Conservation (phyloP, 345 rosid species). For the Sonneratia alba region DNA sequence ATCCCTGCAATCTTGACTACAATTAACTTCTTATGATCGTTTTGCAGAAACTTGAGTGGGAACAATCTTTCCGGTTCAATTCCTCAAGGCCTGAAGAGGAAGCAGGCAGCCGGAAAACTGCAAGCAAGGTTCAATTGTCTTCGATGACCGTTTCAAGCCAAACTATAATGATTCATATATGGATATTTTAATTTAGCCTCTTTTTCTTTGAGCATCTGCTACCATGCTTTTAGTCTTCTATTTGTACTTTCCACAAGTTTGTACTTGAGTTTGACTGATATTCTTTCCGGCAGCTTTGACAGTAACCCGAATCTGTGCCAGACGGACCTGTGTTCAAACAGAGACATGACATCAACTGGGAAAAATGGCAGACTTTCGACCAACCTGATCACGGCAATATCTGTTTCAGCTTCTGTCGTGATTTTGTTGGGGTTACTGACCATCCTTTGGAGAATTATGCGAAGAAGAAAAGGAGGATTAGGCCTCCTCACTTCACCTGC, state of each 20-base stretch:
- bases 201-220: no score
- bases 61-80: slow-evolving; percentile 21
- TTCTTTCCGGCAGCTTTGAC: slow-evolving; percentile 15
- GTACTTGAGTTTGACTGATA: not conserved
- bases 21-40: not conserved
- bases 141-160: no score
- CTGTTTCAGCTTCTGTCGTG: slow-evolving; percentile 17
- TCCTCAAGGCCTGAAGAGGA: not conserved
- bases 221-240: no score
- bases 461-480: slow-evolving; percentile 14
- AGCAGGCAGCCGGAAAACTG: not conserved
- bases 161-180: no score
- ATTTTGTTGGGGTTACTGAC: slow-evolving; percentile 13
- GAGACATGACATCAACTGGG: not conserved
- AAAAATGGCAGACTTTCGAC: slow-evolving; percentile 21
- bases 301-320: slow-evolving; percentile 30
- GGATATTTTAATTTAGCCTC: no score
- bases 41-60: slow-evolving; percentile 28
- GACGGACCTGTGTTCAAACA: not conserved
- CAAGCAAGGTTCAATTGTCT: not conserved
- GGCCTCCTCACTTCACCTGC: not conserved
- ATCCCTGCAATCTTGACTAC: not conserved
- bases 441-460: slow-evolving; percentile 13
- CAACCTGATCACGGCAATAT: slow-evolving; percentile 24
- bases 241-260: no score